A percentile compares a stretch with the other conserved stretches of the same genome.
Evolutionary conservation across 2,329 filamentous ascomycete genomes (phyloP).

Genomic region (Aspergillus sp.): DNA sequence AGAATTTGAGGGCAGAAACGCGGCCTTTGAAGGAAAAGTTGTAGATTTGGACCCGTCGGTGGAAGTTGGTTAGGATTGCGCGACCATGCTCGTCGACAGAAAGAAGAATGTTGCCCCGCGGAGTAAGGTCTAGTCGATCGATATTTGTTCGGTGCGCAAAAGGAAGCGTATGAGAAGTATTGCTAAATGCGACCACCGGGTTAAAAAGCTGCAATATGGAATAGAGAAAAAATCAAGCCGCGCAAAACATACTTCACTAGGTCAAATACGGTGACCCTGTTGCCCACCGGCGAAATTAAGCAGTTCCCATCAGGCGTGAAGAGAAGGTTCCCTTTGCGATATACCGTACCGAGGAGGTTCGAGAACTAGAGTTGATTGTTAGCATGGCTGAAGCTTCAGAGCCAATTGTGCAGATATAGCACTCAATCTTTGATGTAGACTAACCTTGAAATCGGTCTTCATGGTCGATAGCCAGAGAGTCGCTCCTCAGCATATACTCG

Average conservation of each 20-base stretch:
- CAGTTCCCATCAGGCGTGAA: slow-evolving; percentile 96
- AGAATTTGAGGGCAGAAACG: slow-evolving; percentile 82
- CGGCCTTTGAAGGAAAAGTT: slow-evolving; percentile 91
- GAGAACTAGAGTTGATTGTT: slow-evolving; percentile 67
- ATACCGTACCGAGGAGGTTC: slow-evolving; percentile 96
- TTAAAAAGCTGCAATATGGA: neutral
- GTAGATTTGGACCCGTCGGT: slow-evolving; percentile 81
- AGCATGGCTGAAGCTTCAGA: neutral
- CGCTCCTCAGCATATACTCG: slow-evolving; percentile 17
- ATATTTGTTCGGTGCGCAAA: slow-evolving; percentile 94
- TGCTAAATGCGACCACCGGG: slow-evolving; percentile 25
- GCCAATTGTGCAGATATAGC: neutral
- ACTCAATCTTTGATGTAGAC: neutral
- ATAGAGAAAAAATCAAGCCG: too few relatives aligned
- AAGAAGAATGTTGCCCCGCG: slow-evolving; percentile 86
- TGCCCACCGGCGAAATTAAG: slow-evolving; percentile 93
- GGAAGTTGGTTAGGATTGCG: slow-evolving; percentile 88
- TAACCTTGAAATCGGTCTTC: slow-evolving; percentile 99
- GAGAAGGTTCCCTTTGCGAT: slow-evolving; percentile 94
- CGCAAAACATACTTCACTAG: slow-evolving; percentile 71
- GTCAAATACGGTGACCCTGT: slow-evolving; percentile 93
- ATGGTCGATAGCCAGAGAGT: slow-evolving; percentile 52
- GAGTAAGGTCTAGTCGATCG: slow-evolving; percentile 79
- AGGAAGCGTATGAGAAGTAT: slow-evolving; percentile 55
- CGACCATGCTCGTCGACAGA: slow-evolving; percentile 92